Evolutionary conservation across 164 flowering plant genomes (phyloP).

Genomic region (Santalum album): DNA sequence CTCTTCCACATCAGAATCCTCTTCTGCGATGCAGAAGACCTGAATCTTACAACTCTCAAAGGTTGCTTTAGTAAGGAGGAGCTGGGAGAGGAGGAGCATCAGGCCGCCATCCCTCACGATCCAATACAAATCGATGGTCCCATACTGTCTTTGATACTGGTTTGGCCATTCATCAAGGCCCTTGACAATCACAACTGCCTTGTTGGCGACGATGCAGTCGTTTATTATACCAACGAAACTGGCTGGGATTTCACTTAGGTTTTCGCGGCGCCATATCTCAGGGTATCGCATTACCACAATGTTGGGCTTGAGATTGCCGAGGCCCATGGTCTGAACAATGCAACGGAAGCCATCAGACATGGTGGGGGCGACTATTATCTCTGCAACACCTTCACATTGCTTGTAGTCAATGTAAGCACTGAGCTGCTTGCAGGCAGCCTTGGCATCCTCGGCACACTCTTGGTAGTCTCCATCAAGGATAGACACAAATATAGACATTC

Average conservation of each 20-base stretch:
- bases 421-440: slow-evolving; percentile 70
- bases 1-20: slow-evolving; percentile 82
- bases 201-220: slow-evolving; percentile 95
- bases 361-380: slow-evolving; percentile 92
- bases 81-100: slow-evolving; percentile 97
- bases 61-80: slow-evolving; percentile 85
- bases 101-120: slow-evolving; percentile 98
- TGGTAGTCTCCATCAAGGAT: slow-evolving; percentile 94
- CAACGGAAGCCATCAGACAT: slow-evolving; percentile 96
- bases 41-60: slow-evolving; percentile 98
- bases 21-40: slow-evolving; percentile 98
- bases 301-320: slow-evolving; percentile 96
- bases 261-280: slow-evolving; percentile 97
- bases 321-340: slow-evolving; percentile 97
- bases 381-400: slow-evolving; percentile 97
- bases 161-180: slow-evolving; percentile 99
- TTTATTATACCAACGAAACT: slow-evolving; percentile 91
- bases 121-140: slow-evolving; percentile 95
- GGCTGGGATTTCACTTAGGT: slow-evolving; percentile 77
- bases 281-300: slow-evolving; percentile 98
- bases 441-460: slow-evolving; percentile 91
- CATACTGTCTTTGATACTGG: slow-evolving; percentile 87
- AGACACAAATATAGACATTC: slow-evolving; percentile 93
- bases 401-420: slow-evolving; percentile 86
- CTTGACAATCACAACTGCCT: slow-evolving; percentile 96